Base-by-base conservation (phyloP, 2,329 filamentous ascomycete genomes). In the Diaporthe sp. region DNA sequence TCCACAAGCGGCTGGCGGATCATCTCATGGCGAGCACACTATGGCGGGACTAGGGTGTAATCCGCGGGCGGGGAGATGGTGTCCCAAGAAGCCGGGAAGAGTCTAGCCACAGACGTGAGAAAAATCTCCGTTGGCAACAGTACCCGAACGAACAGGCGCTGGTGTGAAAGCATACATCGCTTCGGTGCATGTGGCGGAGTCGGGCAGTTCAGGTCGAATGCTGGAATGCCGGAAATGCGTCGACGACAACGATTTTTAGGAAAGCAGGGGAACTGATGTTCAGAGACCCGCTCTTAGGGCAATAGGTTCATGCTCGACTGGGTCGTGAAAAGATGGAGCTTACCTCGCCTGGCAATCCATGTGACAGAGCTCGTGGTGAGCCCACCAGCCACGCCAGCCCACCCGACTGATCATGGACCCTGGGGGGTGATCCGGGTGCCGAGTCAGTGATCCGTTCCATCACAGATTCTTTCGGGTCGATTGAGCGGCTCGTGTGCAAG, bases 221-320 rank as follows among this genome's bases (percentile, higher is more conserved):
- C 13, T 55, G 49, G n/a, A 42, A 3, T 53, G n/a, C 49, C 8
- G 17, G 17, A 70, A 6, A 13, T 55, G 61, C 34, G 34, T 70
- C 34, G 15, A 53, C 15, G n/a, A 55, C n/a, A 13, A 6, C 19
- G 61, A 4, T 65, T 46, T 9, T 46, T 44, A 9, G 37, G 22
- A 25, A 9, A 25, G 31, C 37, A 31, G 17, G 34, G 49, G 34
- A 49, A 28, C 17, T 19, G 46, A 53, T 34, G 71, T 57, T 46
- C 10, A 39, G 19, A 44, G 71, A 65, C 71, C 71, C 71, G 49
- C 71, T 65, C 46, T 42, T 73, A 73, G 57, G 71, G 71, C 71
- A 34, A 13, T n/a, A 42, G 42, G 28, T 46, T 44, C 39, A 25
- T 22, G 60, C 39, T 46, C 39, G 37, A 19, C 58, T 46, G 51